A percentile compares a stretch with the other conserved stretches of the same genome.
These are phyloP conservation scores for Penicillium vulpinum DNA, from an alignment of 2,329 filamentous ascomycete genomes.

Conservation along the genomic window DNA sequence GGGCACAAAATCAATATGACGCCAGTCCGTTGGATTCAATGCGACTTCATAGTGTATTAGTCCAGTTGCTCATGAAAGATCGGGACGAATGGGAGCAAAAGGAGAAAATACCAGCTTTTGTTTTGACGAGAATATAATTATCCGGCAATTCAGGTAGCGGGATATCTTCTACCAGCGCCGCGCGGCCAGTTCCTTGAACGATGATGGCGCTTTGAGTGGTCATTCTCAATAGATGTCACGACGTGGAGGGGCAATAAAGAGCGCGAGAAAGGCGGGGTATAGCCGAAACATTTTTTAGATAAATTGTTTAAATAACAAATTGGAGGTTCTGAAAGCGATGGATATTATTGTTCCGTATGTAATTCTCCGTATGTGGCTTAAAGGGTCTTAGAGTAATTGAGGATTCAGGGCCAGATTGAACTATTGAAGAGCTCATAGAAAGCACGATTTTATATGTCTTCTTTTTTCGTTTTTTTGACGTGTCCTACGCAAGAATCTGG, in stretches of 20 bases:
- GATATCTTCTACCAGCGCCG: slow-evolving; percentile 4
- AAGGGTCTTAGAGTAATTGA: not conserved
- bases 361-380: not conserved
- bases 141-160: slow-evolving; percentile 45
- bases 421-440: not conserved
- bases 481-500: not conserved
- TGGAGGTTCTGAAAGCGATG: not conserved
- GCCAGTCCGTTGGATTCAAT: slow-evolving; percentile 47
- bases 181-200: slow-evolving; percentile 13
- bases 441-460: too few relatives aligned
- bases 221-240: not conserved
- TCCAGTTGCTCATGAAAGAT: slow-evolving; percentile 22
- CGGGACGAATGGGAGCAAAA: not conserved
- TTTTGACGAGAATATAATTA: slow-evolving; percentile 55
- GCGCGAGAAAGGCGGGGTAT: not conserved
- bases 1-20: slow-evolving; percentile 37
- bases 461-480: too few relatives aligned
- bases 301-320: not conserved
- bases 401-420: not conserved
- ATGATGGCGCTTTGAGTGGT: slow-evolving; percentile 17
- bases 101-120: slow-evolving; percentile 23
- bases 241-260: not conserved
- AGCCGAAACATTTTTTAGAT: not conserved
- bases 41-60: slow-evolving; percentile 55
- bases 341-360: not conserved